Conservation (phyloP, 345 rosid genomes). For the Heritiera fomes region DNA sequence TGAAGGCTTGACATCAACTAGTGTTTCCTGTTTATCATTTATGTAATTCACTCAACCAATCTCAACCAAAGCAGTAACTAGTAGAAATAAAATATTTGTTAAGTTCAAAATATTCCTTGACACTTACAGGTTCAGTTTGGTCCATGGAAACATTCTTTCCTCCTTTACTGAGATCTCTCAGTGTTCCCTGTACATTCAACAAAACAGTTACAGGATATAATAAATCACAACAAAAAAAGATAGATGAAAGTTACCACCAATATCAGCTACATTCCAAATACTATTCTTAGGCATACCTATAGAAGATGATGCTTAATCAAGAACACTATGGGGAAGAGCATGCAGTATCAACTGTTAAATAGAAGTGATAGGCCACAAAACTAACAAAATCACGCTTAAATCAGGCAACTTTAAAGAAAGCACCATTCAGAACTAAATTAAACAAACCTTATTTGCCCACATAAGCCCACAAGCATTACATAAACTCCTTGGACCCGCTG, state of each 20-base stretch:
- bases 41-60: slow-evolving; percentile 12
- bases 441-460: slow-evolving; percentile 82
- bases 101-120: slow-evolving; percentile 13
- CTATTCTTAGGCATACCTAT: background rate
- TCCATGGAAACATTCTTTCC: slow-evolving; percentile 51
- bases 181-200: slow-evolving; percentile 55
- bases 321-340: background rate
- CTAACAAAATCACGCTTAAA: background rate
- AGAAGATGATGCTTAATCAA: slow-evolving; percentile 14
- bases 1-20: slow-evolving; percentile 51
- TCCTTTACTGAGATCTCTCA: slow-evolving; percentile 72
- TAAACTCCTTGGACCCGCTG: slow-evolving; percentile 79
- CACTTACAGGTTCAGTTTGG: slow-evolving; percentile 54
- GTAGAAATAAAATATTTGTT: background rate
- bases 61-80: background rate
- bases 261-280: background rate
- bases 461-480: slow-evolving; percentile 84
- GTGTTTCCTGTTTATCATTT: slow-evolving; percentile 48
- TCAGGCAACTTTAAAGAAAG: background rate
- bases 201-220: slow-evolving; percentile 13
- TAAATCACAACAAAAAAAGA: background rate
- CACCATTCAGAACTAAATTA: slow-evolving; percentile 11
- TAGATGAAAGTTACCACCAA: background rate
- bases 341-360: slow-evolving; percentile 9
- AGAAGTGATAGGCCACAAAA: background rate